Percentiles rank a stretch among this genome's conserved stretches.
Evolutionary conservation across 2,329 filamentous ascomycete genomes (phyloP).

Genomic region (Dendryphion nanum): DNA sequence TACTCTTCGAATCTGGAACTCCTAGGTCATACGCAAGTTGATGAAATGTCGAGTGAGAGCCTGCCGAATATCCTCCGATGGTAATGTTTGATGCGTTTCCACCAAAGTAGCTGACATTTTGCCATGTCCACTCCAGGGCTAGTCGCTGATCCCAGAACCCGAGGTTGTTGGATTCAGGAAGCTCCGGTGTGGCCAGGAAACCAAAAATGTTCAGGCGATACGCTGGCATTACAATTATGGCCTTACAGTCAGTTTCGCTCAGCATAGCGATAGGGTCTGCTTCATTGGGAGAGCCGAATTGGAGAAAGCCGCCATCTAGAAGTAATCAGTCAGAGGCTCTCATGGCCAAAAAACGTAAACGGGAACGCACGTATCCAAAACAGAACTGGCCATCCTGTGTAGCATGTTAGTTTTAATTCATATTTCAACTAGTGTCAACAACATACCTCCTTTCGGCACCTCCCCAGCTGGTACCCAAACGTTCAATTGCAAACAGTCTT

Average conservation of each 20-base stretch:
- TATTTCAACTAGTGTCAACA: neutral
- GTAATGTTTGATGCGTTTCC: constrained; percentile 53
- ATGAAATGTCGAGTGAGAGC: constrained; percentile 56
- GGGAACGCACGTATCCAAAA: constrained; percentile 54
- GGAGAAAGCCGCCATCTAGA: constrained; percentile 56
- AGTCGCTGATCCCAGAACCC: constrained; percentile 59
- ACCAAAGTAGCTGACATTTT: constrained; percentile 52
- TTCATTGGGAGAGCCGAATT: constrained; percentile 54
- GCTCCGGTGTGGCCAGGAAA: constrained; percentile 52
- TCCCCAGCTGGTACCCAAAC: constrained; percentile 53
- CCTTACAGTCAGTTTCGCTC: constrained; percentile 45
- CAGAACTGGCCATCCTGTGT: constrained; percentile 55
- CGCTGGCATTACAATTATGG: constrained; percentile 55
- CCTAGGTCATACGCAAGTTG: constrained; percentile 58
- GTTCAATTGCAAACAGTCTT: constrained; percentile 58
- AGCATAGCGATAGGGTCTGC: constrained; percentile 47
- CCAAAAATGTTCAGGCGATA: constrained; percentile 59
- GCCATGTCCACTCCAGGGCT: constrained; percentile 56
- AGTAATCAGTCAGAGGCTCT: neutral
- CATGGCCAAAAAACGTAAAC: neutral
- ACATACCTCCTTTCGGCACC: constrained; percentile 38
- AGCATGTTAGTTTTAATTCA: constrained; percentile 5
- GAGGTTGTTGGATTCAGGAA: constrained; percentile 47
- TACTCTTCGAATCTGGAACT: constrained; percentile 44
- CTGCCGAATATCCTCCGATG: constrained; percentile 57